Conservation (phyloP, 306 rosid species). For the Vachellia pachyceras region DNA sequence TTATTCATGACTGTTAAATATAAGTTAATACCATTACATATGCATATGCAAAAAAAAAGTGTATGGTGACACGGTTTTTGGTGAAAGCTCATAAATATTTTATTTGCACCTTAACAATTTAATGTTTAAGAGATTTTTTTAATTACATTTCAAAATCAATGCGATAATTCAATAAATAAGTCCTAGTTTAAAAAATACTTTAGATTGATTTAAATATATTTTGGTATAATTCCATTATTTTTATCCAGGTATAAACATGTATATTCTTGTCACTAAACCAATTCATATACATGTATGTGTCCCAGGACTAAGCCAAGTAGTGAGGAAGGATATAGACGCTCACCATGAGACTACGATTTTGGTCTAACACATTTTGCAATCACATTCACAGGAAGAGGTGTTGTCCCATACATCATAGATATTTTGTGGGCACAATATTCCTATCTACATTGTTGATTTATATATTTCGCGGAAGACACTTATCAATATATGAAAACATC, state of each 20-base stretch:
- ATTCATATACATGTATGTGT: background rate
- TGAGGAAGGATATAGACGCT: background rate
- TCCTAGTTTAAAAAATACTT: too few species aligned
- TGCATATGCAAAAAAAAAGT: too few species aligned
- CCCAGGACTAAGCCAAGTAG: background rate
- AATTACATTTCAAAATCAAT: too few species aligned
- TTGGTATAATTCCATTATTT: too few species aligned
- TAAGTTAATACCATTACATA: too few species aligned
- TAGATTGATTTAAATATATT: too few species aligned
- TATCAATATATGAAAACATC: background rate
- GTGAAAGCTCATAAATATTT: too few species aligned
- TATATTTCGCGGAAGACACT: background rate
- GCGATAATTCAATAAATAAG: too few species aligned
- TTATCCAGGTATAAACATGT: background rate
- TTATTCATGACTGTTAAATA: too few species aligned
- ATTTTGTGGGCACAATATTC: background rate
- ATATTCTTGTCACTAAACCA: background rate
- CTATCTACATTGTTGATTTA: background rate
- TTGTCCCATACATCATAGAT: background rate
- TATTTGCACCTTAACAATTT: too few species aligned
- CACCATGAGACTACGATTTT: background rate
- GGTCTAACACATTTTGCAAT: background rate
- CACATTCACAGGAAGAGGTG: background rate
- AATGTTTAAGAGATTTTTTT: too few species aligned
- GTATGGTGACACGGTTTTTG: too few species aligned